Evolutionary conservation across 2,329 filamentous ascomycete species (phyloP).

Genomic region (Ascocoryne sarcoides): DNA sequence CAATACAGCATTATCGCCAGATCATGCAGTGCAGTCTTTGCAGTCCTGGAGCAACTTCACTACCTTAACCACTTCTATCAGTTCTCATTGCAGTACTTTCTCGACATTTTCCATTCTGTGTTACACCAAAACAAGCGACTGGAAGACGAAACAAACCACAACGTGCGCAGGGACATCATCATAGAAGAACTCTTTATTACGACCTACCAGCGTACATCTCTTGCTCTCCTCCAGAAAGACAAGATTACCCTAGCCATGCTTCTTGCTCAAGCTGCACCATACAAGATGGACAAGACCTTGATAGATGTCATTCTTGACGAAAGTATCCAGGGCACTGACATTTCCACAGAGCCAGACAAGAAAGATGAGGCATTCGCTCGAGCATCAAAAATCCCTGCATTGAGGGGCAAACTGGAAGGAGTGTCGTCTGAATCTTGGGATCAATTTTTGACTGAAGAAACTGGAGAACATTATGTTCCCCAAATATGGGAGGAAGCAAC

Average conservation of each 20-base stretch:
- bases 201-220: slow-evolving; percentile 85
- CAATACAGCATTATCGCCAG: slow-evolving; percentile 90
- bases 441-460: slow-evolving; percentile 73
- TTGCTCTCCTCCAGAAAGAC: slow-evolving; percentile 88
- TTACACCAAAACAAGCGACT: slow-evolving; percentile 72
- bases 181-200: slow-evolving; percentile 86
- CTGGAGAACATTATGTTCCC: slow-evolving; percentile 78
- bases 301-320: slow-evolving; percentile 82
- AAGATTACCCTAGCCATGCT: slow-evolving; percentile 91
- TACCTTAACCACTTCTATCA: slow-evolving; percentile 99
- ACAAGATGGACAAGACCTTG: slow-evolving; percentile 83
- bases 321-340: slow-evolving; percentile 64
- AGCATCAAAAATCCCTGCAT: slow-evolving; percentile 58
- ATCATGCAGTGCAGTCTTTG: slow-evolving; percentile 95
- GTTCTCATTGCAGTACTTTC: slow-evolving; percentile 96
- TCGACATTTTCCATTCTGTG: slow-evolving; percentile 93
- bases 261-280: slow-evolving; percentile 90
- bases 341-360: slow-evolving; percentile 58
- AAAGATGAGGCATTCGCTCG: slow-evolving; percentile 60
- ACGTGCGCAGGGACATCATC: slow-evolving; percentile 77
- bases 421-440: slow-evolving; percentile 63
- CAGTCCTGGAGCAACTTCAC: slow-evolving; percentile 91
- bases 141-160: slow-evolving; percentile 62
- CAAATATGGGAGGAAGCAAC: slow-evolving; percentile 59
- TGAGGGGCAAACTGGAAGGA: slow-evolving; percentile 63